Evolutionary conservation across 306 rosid species (phyloP).

Genomic region (Acacia confusa): DNA sequence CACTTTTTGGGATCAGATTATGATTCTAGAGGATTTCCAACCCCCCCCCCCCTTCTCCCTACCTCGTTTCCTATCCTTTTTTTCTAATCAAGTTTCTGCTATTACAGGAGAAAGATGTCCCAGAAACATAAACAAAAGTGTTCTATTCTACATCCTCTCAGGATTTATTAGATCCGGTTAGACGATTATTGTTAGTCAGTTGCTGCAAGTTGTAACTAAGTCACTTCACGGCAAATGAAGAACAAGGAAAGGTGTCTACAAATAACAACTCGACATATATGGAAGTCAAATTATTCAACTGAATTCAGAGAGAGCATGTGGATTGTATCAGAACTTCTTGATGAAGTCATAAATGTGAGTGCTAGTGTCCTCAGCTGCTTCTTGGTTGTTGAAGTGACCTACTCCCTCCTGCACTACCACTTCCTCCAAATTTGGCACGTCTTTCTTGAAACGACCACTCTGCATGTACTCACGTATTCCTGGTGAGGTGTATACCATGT

Average conservation of each 20-base stretch:
- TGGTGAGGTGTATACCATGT: slow-evolving; percentile 30
- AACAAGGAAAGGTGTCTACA: not conserved
- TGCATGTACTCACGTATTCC: slow-evolving; percentile 28
- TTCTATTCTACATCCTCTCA: too few relatives aligned
- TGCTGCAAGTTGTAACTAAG: too few relatives aligned
- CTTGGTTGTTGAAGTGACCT: slow-evolving; percentile 47
- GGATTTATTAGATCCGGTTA: too few relatives aligned
- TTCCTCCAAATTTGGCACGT: slow-evolving; percentile 43
- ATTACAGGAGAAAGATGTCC: too few relatives aligned
- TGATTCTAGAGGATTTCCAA: too few relatives aligned
- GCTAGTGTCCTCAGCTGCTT: slow-evolving; percentile 32
- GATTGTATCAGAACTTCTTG: slow-evolving; percentile 17
- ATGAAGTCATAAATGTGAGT: slow-evolving; percentile 41
- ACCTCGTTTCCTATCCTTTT: too few relatives aligned
- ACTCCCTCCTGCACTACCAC: slow-evolving; percentile 43
- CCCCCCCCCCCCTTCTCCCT: too few relatives aligned
- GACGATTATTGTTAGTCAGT: too few relatives aligned
- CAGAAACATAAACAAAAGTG: too few relatives aligned
- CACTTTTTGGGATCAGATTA: too few relatives aligned
- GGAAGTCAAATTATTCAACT: not conserved
- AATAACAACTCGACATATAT: not conserved
- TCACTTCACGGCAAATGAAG: not conserved
- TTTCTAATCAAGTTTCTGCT: too few relatives aligned
- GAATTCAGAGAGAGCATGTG: not conserved
- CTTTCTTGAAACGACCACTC: slow-evolving; percentile 41